Conservation (phyloP, 768 basidiomycete genomes). For the Lactarius sanguifluus region DNA sequence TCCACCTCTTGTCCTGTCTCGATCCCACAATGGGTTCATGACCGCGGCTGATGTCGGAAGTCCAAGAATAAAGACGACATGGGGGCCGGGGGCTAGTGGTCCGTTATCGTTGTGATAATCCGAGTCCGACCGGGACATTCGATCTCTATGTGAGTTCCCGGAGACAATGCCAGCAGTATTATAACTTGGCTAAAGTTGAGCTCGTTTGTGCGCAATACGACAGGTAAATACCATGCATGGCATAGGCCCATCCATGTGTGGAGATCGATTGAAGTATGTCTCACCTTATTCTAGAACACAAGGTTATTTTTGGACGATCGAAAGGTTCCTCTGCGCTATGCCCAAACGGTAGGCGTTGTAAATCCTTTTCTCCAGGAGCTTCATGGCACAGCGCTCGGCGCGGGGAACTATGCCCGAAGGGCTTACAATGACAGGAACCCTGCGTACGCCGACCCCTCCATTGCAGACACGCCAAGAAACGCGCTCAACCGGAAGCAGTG, state of each 20-base stretch:
- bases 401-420: neutral
- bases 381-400: neutral
- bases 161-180: neutral
- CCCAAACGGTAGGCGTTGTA: neutral
- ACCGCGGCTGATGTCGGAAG: neutral
- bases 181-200: no score
- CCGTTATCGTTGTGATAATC: neutral
- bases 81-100: neutral
- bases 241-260: neutral
- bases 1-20: neutral
- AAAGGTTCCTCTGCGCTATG: neutral
- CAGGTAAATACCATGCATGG: neutral
- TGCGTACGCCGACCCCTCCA: neutral
- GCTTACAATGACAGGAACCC: neutral
- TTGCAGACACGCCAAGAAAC: neutral
- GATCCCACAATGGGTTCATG: neutral
- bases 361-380: neutral
- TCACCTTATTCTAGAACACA: neutral
- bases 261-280: neutral
- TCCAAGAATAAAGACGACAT: neutral
- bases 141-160: neutral
- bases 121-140: neutral
- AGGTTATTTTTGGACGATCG: neutral
- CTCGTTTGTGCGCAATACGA: neutral
- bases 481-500: neutral